Percentiles rank a stretch among this genome's conserved stretches.
Conservation (phyloP, 352 stramenopile species). For the Globisporangium viniferum region DNA sequence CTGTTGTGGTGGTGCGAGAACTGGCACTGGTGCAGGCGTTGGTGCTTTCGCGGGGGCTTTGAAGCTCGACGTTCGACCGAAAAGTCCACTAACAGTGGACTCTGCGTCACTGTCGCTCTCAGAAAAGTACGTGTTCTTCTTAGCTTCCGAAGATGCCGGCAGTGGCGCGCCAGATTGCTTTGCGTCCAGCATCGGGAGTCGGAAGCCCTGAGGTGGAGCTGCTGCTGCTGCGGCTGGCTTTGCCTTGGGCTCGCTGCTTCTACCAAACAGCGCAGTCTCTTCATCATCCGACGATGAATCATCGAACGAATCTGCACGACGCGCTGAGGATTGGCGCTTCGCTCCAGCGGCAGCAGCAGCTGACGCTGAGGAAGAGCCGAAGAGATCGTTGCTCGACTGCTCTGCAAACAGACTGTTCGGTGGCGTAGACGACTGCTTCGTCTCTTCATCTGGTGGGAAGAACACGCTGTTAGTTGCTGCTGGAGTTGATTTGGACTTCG, state of each 20-base stretch:
- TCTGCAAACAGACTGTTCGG: conserved; percentile 33
- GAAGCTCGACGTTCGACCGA: conserved; percentile 23
- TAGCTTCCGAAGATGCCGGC: conserved; percentile 3
- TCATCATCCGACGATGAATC: conserved; percentile 27
- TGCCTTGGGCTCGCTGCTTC: conserved; percentile 3
- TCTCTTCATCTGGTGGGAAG: conserved; percentile 27
- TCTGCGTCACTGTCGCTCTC: conserved; percentile 51
- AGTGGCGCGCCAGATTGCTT: not conserved
- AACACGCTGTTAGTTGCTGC: not conserved
- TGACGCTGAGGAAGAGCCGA: conserved; percentile 12
- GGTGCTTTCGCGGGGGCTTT: not conserved
- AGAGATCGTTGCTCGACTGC: conserved; percentile 35
- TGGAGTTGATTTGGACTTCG: conserved; percentile 16
- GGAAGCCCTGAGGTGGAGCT: conserved; percentile 30
- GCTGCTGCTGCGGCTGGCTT: conserved; percentile 9
- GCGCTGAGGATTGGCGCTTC: conserved; percentile 2
- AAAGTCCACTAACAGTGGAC: conserved; percentile 44
- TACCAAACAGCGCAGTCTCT: conserved; percentile 21
- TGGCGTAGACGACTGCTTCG: conserved; percentile 16
- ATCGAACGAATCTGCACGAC: conserved; percentile 22
- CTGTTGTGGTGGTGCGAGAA: conserved; percentile 9
- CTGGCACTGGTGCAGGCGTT: not conserved
- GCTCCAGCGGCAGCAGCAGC: not conserved
- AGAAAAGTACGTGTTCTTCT: conserved; percentile 24
- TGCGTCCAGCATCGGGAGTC: conserved; percentile 19